phyloP scores from a whole-genome alignment of 1,139 yeast species.

The Suhomyces panamericanus region DNA sequence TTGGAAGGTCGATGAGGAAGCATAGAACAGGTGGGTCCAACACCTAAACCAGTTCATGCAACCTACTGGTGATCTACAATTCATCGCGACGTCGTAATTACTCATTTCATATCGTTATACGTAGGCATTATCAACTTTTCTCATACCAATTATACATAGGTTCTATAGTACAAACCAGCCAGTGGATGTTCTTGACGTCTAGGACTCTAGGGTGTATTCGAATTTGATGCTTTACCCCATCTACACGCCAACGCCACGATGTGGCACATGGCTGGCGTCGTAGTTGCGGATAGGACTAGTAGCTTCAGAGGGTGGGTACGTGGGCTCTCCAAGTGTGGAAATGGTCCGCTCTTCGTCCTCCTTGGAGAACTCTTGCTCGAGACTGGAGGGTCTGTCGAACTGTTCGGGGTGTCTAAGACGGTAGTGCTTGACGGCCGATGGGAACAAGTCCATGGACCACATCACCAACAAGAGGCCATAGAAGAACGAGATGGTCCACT shows the following conservation, averaged over 20 bases:
- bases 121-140: no score
- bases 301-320: conserved; percentile 4
- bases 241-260: background rate
- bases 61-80: no score
- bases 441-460: conserved; percentile 70
- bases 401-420: conserved; percentile 19
- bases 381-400: conserved; percentile 6
- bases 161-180: no score
- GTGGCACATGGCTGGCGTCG: conserved; percentile 3
- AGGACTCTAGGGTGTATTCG: no score
- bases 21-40: no score
- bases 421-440: conserved; percentile 47
- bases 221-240: no score
- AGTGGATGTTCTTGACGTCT: no score
- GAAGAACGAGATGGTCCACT: conserved; percentile 84
- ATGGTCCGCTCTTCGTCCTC: conserved; percentile 10
- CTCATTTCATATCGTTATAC: no score
- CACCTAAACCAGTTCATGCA: no score
- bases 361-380: conserved; percentile 1
- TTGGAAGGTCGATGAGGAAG: no score
- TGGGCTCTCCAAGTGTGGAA: conserved; percentile 13
- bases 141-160: no score
- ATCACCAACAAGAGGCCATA: conserved; percentile 70
- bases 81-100: no score
- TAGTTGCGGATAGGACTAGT: conserved; percentile 10